Percentiles rank a stretch among this genome's conserved stretches.
phyloP scores from a whole-genome alignment of 495 filamentous ascomycete genomes.

The Aspergillus incahuasiensis region DNA sequence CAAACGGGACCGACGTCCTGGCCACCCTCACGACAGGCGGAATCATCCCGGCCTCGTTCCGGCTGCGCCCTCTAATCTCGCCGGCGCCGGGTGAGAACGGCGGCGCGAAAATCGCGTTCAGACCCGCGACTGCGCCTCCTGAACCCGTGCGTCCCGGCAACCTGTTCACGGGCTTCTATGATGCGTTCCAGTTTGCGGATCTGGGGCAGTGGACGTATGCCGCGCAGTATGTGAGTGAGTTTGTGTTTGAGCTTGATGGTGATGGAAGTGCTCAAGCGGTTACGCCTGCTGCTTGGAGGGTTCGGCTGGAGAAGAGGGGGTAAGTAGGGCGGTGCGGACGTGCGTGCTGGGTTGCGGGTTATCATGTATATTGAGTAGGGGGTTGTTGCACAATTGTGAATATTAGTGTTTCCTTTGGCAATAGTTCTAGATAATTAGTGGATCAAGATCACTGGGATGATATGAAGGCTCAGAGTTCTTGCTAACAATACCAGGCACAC shows the following conservation, averaged over 20 bases:
- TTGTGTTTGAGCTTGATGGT: slow-evolving; percentile 7
- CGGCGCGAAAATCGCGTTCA: slow-evolving; percentile 8
- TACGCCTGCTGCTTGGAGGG: slow-evolving; percentile 5
- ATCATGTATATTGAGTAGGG: too few species aligned
- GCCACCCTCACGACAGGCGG: neutral
- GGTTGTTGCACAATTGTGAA: too few species aligned
- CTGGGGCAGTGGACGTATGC: neutral
- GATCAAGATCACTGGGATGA: too few species aligned
- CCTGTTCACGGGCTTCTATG: slow-evolving; percentile 11
- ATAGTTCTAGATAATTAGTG: too few species aligned
- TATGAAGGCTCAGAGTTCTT: too few species aligned
- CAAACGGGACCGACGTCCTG: slow-evolving; percentile 10
- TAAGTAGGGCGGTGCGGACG: too few species aligned
- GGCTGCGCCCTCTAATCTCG: slow-evolving; percentile 4
- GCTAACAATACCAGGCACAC: too few species aligned
- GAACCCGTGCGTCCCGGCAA: neutral
- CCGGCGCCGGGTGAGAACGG: too few species aligned
- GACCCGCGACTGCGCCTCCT: neutral
- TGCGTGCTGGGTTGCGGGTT: too few species aligned
- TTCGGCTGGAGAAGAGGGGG: slow-evolving; percentile 4
- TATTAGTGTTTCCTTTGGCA: too few species aligned
- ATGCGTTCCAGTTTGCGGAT: slow-evolving; percentile 1
- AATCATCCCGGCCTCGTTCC: too few species aligned
- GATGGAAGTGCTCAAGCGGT: slow-evolving; percentile 1
- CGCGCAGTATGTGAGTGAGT: neutral